Percentiles rank a stretch among this genome's conserved stretches.
These are phyloP conservation scores for Erythrobasidium hasegawianum DNA, from an alignment of 1,284 basidiomycete species.

Conservation along the genomic window DNA sequence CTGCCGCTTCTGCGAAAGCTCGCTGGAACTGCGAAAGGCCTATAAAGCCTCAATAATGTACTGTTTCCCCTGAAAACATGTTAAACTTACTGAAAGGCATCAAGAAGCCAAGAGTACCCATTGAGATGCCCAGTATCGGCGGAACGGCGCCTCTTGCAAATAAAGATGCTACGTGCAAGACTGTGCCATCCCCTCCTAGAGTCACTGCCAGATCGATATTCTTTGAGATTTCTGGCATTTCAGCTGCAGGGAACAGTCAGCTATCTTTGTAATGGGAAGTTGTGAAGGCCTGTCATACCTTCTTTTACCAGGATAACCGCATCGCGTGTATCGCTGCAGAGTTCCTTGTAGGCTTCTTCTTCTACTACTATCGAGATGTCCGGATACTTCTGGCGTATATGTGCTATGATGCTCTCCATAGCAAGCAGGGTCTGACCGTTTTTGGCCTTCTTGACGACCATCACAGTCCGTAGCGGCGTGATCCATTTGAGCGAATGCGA, in stretches of 20 bases:
- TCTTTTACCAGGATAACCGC: slow-evolving; percentile 5
- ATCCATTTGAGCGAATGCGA: slow-evolving; percentile 48
- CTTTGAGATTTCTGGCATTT: slow-evolving; percentile 14
- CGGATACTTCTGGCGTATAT: slow-evolving; percentile 56
- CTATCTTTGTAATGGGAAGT: not conserved
- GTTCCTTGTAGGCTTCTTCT: slow-evolving; percentile 51
- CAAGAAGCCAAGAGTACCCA: slow-evolving; percentile 92
- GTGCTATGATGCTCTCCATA: slow-evolving; percentile 42
- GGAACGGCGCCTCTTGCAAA: slow-evolving; percentile 86
- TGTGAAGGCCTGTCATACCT: too few species aligned
- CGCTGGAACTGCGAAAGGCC: slow-evolving; percentile 66
- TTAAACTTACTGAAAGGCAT: slow-evolving; percentile 78
- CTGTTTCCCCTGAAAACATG: not conserved
- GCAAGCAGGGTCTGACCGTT: slow-evolving; percentile 44
- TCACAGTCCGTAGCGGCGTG: slow-evolving; percentile 46
- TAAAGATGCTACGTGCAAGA: slow-evolving; percentile 86
- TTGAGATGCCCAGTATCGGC: slow-evolving; percentile 90
- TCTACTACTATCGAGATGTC: slow-evolving; percentile 72
- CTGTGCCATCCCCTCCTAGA: slow-evolving; percentile 91
- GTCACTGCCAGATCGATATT: slow-evolving; percentile 79
- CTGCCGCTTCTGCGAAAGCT: slow-evolving; percentile 39
- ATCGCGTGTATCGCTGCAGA: slow-evolving; percentile 57
- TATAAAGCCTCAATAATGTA: slow-evolving; percentile 45
- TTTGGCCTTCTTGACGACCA: slow-evolving; percentile 47
- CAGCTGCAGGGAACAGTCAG: not conserved